Evolutionary conservation across 2,329 filamentous ascomycete genomes (phyloP), one percentile per base, ranked within the genome.

Genomic region (Amauroascus niger): DNA sequence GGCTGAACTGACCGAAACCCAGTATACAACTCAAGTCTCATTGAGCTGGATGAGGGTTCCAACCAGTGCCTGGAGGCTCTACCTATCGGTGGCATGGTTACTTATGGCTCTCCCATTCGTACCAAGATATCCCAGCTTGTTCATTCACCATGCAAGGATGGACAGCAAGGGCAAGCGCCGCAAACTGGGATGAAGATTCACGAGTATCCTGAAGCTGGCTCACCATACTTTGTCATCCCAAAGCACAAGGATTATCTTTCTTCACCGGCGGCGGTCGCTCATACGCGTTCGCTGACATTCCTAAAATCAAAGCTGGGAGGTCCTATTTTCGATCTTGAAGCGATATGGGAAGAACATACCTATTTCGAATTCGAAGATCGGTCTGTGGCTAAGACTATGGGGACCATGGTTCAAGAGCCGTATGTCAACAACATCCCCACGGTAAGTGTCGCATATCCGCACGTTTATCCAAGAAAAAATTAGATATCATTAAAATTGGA

Each of bases 261-360:
- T 55, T 66, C 73, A 3, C 69, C 76, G 0, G 83, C 82, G 30
- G 73, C 77, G 0, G 71, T 87, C 0, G 76, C 82, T 0, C 85
- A 89, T 63, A 86, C 84, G 0, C 76, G 86, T 1, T 82, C 74
- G 52, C 68, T 88, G 1, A 69, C 74, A 0, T 86, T 87, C 58
- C 62, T 89, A 6, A 88, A 87, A 62, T 75, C 76, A 4, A 69
- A 77, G 1, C 69, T 85, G 2, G 71, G 71, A 0, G 86, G 85
- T 0, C 85, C 86, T 0, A 78, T 75, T 57, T 88, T 89, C 62
- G 83, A 89, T 59, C 77, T 90, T 7, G 87, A 90, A 63, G 76
- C 77, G 1, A 82, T 89, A 47, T 91, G 86, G 86, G 84, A 88
- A 6, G 84, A 89, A 66, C 86, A 91, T 64, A 86, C 83, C 0